phyloP scores from a whole-genome alignment of 352 stramenopile genomes.

The Pythium monospermum region DNA sequence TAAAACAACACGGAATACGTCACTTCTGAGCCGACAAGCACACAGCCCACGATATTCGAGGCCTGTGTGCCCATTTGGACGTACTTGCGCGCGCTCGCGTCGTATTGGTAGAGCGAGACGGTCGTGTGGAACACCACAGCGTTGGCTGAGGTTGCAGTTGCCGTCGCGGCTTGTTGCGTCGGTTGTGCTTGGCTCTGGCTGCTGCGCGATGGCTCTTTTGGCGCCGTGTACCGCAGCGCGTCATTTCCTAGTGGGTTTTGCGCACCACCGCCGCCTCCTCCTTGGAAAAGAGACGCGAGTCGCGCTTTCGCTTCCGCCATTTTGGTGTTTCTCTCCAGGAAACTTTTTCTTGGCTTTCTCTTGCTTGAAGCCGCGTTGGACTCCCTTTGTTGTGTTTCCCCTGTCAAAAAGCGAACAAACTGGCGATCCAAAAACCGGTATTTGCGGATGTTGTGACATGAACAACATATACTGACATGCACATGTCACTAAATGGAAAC shows the following conservation, averaged over 20 bases:
- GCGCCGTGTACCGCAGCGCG: slow-evolving; percentile 60
- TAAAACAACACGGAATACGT: slow-evolving; percentile 76
- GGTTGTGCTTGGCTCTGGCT: slow-evolving; percentile 21
- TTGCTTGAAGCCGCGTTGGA: slow-evolving; percentile 9
- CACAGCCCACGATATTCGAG: slow-evolving; percentile 52
- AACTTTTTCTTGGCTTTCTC: not conserved
- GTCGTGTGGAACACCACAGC: slow-evolving; percentile 58
- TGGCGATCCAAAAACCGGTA: slow-evolving; percentile 11
- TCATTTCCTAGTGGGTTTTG: slow-evolving; percentile 43
- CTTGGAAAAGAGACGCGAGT: slow-evolving; percentile 56
- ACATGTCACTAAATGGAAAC: slow-evolving; percentile 1
- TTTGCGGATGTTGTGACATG: no score
- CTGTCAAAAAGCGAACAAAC: slow-evolving; percentile 4
- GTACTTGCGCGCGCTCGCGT: slow-evolving; percentile 49
- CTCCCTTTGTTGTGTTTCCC: not conserved
- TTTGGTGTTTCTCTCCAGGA: not conserved
- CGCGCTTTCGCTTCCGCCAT: slow-evolving; percentile 46
- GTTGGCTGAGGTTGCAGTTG: slow-evolving; percentile 16
- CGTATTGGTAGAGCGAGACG: slow-evolving; percentile 76
- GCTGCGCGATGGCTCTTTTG: slow-evolving; percentile 46
- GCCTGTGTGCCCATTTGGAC: slow-evolving; percentile 40
- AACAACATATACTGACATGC: not conserved
- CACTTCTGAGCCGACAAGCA: slow-evolving; percentile 60
- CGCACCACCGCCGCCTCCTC: slow-evolving; percentile 20
- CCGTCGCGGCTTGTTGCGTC: slow-evolving; percentile 13